Base-by-base conservation (phyloP, 768 basidiomycete genomes). In the Pleurotus djamor region DNA sequence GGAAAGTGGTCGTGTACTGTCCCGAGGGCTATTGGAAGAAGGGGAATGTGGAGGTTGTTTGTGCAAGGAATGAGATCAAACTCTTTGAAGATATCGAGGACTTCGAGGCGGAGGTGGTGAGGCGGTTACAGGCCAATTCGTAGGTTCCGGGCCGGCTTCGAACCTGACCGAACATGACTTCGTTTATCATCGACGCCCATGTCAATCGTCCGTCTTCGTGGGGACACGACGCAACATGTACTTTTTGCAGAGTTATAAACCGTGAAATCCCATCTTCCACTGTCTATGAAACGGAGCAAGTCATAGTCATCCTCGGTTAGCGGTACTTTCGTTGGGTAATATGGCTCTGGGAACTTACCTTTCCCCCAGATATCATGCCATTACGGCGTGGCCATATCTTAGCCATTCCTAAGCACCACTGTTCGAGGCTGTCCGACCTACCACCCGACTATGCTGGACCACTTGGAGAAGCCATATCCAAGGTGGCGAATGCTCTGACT, bases 161-260 rank as follows among this genome's bases (percentile, higher is more conserved):
- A 35, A 32, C 7, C n/a, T 21, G 21, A 28, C 41, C 41, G 41
- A n/a, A 9, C 61, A 89, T 90, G 88, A 90, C 88, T 59, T 88
- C 87, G 36, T 89, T 87, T 74, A 83, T 91, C 16, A 89, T 91
- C 68, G 76, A 85, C 58, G 77, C 81, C 17, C 88, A 88, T 65
- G 74, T 80, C 41, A 68, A 73, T 58, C 81, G 86, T 7, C 66
- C 72, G 14, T 60, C 70, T n/a, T 70, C 76, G n/a, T 87, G 86
- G 88, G 71, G 67, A 17, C 69, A 73, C 13, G 75, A 82, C 59
- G 61, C 75, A 4, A 72, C 76, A 28, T 91, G 89, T 65, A 66
- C 80, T 5, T 90, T 90, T 71, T 91, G 89, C 68, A 78, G 79
- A 43, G 88, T 91, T 58, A 74, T 89, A n/a, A 66, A 67, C 33